These are phyloP conservation scores for Shiraia bambusicola DNA, from an alignment of 2,329 filamentous ascomycete species.

Conservation along the genomic window DNA sequence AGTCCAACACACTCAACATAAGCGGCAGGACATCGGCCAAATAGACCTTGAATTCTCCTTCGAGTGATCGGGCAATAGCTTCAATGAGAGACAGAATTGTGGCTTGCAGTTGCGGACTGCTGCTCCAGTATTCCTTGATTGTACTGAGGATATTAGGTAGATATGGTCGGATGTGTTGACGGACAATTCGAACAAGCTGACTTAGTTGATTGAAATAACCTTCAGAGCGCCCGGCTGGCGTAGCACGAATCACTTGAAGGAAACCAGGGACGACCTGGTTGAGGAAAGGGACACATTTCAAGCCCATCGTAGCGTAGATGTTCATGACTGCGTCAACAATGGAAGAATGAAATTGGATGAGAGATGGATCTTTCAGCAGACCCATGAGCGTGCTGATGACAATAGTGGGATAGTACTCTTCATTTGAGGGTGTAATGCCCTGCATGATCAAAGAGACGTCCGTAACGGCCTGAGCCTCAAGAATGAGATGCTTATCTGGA, in stretches of 20 bases:
- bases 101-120: slow-evolving; percentile 75
- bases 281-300: slow-evolving; percentile 95
- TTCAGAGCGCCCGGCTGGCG: slow-evolving; percentile 75
- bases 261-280: slow-evolving; percentile 94
- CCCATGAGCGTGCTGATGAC: slow-evolving; percentile 94
- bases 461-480: slow-evolving; percentile 70
- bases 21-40: slow-evolving; percentile 83
- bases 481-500: slow-evolving; percentile 73
- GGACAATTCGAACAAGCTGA: slow-evolving; percentile 89
- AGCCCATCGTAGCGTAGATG: slow-evolving; percentile 92
- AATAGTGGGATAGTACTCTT: slow-evolving; percentile 97
- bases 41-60: slow-evolving; percentile 98
- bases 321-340: slow-evolving; percentile 99
- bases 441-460: slow-evolving; percentile 99
- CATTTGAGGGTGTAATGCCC: slow-evolving; percentile 90
- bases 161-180: slow-evolving; percentile 92
- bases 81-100: slow-evolving; percentile 93
- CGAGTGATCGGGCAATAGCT: slow-evolving; percentile 87
- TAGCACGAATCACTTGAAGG: slow-evolving; percentile 81
- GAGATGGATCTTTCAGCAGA: slow-evolving; percentile 85
- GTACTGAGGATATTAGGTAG: slow-evolving; percentile 83
- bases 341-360: slow-evolving; percentile 86
- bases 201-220: slow-evolving; percentile 98
- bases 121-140: slow-evolving; percentile 87
- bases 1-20: slow-evolving; percentile 92